Conservation (phyloP, 2,329 filamentous ascomycete species). For the Penicillium sclerotigenum region DNA sequence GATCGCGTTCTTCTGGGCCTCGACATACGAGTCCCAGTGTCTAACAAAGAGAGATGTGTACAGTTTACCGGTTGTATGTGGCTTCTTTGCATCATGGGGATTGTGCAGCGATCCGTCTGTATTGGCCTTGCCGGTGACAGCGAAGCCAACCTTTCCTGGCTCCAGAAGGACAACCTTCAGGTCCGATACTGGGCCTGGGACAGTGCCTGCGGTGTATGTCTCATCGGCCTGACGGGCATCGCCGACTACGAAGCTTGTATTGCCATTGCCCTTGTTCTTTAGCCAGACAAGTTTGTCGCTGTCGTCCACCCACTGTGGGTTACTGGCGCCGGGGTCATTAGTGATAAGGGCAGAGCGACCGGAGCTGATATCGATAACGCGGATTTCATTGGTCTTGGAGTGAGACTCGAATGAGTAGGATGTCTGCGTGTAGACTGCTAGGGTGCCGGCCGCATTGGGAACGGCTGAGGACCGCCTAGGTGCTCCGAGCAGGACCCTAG, state of each 20-base stretch:
- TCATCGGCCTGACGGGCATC: constrained; percentile 41
- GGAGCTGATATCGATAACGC: constrained; percentile 43
- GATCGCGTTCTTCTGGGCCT: constrained; percentile 49
- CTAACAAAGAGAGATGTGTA: constrained; percentile 53
- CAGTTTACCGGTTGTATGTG: constrained; percentile 45
- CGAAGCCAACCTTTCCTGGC: constrained; percentile 44
- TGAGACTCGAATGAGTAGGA: constrained; percentile 52
- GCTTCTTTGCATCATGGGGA: constrained; percentile 48
- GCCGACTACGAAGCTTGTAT: constrained; percentile 46
- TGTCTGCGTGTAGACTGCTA: constrained; percentile 48
- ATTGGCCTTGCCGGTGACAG: constrained; percentile 48
- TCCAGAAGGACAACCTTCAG: constrained; percentile 46
- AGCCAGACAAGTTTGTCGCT: constrained; percentile 47
- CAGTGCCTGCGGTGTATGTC: constrained; percentile 46
- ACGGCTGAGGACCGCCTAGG: constrained; percentile 46
- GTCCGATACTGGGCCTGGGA: constrained; percentile 46
- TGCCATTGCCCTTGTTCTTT: constrained; percentile 45
- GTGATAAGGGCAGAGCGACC: constrained; percentile 43
- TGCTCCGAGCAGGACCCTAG: constrained; percentile 47
- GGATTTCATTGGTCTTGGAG: constrained; percentile 46
- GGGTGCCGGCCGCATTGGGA: constrained; percentile 47
- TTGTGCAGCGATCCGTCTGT: constrained; percentile 50
- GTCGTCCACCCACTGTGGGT: constrained; percentile 47
- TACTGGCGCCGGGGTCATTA: constrained; percentile 45
- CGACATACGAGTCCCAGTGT: constrained; percentile 53